Conservation (phyloP, 2,329 filamentous ascomycete genomes). For the Aureobasidium namibiae region DNA sequence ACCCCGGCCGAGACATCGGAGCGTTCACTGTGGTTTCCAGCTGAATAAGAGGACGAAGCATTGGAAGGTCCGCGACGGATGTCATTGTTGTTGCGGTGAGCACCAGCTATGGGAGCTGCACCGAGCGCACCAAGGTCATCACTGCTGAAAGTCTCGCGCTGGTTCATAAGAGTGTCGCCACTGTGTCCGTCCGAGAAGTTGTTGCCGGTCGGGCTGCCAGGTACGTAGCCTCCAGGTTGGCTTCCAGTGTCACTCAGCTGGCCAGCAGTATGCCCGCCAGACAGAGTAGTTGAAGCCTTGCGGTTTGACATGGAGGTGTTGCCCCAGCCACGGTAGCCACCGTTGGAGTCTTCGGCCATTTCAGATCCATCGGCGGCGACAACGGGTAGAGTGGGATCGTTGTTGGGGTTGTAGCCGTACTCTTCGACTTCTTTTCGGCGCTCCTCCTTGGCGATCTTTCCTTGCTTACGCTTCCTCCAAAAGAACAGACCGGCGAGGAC, state of each 20-base stretch:
- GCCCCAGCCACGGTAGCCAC: conserved; percentile 92
- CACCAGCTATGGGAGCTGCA: conserved; percentile 52
- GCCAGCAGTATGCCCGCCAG: conserved; percentile 50
- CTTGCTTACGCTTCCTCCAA: conserved; percentile 82
- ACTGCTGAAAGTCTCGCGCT: conserved; percentile 52
- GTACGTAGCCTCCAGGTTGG: conserved; percentile 37
- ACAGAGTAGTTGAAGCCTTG: conserved; percentile 84
- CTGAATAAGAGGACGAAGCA: conserved; percentile 91
- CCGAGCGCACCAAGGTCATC: conserved; percentile 80
- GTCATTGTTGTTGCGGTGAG: conserved; percentile 59
- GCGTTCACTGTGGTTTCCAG: conserved; percentile 61
- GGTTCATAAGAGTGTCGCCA: conserved; percentile 54
- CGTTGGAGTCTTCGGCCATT: conserved; percentile 67
- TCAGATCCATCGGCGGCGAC: conserved; percentile 54
- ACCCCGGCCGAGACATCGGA: conserved; percentile 29
- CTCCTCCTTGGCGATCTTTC: conserved; percentile 76
- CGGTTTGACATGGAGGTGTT: conserved; percentile 61
- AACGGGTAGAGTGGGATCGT: conserved; percentile 70
- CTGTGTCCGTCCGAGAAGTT: conserved; percentile 57
- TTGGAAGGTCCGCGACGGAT: conserved; percentile 89
- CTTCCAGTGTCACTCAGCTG: conserved; percentile 60
- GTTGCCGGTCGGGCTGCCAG: conserved; percentile 44
- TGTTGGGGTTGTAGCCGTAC: conserved; percentile 96
- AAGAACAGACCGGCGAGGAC: conserved; percentile 69
- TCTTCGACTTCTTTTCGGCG: conserved; percentile 94